These are phyloP conservation scores for Phyllosticta paracitricarpa DNA, from an alignment of 2,329 filamentous ascomycete species.

Conservation along the genomic window DNA sequence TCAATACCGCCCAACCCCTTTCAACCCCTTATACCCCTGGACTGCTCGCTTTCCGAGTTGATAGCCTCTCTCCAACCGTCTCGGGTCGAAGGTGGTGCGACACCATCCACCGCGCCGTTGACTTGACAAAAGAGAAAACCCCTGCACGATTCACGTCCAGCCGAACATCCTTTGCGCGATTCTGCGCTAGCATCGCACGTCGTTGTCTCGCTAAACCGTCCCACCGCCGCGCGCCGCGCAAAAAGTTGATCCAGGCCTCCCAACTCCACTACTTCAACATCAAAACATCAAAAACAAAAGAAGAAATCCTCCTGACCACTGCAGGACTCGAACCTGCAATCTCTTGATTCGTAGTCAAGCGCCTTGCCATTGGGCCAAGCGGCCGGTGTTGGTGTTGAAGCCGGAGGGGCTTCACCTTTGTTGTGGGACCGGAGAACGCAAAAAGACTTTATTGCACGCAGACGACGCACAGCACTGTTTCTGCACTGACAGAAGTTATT, in stretches of 20 bases:
- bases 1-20: neutral
- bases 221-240: neutral
- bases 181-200: neutral
- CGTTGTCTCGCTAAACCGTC: neutral
- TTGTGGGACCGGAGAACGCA: too few species aligned
- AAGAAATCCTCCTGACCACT: neutral
- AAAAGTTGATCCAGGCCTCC: neutral
- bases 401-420: too few species aligned
- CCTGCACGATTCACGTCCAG: too few species aligned
- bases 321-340: conserved; percentile 23
- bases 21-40: neutral
- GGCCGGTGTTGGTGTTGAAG: neutral
- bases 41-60: neutral
- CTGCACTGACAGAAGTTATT: too few species aligned
- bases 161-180: too few species aligned
- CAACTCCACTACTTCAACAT: neutral
- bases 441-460: too few species aligned
- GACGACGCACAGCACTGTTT: too few species aligned
- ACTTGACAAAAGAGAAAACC: too few species aligned
- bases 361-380: conserved; percentile 39
- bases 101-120: too few species aligned
- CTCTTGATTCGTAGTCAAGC: conserved; percentile 40
- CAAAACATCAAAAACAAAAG: neutral
- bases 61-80: neutral
- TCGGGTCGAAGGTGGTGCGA: too few species aligned